Conservation (phyloP, 2,329 filamentous ascomycete genomes). For the Cordyceps fumosorosea region DNA sequence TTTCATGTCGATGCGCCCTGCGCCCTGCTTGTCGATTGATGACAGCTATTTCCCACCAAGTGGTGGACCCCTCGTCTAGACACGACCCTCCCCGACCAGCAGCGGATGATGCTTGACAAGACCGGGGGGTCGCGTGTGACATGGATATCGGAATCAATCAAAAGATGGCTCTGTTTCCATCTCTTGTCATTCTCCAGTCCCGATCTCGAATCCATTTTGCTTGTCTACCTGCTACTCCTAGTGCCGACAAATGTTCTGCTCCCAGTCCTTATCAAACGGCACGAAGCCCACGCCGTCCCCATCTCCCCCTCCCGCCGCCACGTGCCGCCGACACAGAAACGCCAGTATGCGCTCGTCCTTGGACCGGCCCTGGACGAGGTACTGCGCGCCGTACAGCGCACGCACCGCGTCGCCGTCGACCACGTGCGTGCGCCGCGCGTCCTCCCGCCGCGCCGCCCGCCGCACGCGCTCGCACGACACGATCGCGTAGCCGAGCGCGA, state of each 20-base stretch:
- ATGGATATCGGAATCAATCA: background rate
- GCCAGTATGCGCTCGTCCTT: slow-evolving; percentile 17
- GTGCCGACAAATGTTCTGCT: slow-evolving; percentile 5
- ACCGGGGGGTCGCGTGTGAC: no score
- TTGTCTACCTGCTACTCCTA: background rate
- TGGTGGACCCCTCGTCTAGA: background rate
- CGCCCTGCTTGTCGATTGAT: background rate
- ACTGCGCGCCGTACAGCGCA: background rate
- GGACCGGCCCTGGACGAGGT: slow-evolving; percentile 10
- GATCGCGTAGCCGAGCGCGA: slow-evolving; percentile 13
- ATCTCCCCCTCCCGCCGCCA: background rate
- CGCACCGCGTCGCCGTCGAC: slow-evolving; percentile 11
- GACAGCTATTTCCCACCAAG: background rate
- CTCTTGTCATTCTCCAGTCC: no score
- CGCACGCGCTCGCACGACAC: slow-evolving; percentile 4
- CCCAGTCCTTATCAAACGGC: background rate
- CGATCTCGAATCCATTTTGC: no score
- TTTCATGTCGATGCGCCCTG: background rate
- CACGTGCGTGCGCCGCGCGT: background rate
- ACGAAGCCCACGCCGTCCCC: background rate
- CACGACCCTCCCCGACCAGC: background rate
- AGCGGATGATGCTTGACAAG: background rate
- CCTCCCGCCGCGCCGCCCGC: slow-evolving; percentile 27
- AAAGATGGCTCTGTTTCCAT: background rate
- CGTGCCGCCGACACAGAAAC: slow-evolving; percentile 13